Evolutionary conservation across 768 basidiomycete species (phyloP).

Genomic region (Panellus pusillus): DNA sequence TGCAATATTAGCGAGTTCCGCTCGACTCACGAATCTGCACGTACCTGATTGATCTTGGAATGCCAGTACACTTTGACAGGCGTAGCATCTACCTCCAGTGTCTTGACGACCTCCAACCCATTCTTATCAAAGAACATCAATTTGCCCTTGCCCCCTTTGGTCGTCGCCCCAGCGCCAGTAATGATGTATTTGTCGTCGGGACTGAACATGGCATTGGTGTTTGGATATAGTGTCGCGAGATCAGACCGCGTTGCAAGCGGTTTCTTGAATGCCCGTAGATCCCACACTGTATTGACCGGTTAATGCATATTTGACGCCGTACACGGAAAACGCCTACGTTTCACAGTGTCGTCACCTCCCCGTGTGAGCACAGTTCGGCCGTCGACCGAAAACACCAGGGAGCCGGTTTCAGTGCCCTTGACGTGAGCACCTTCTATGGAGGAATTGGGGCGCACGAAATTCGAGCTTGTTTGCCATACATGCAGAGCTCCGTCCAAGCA

Average conservation of each 20-base stretch:
- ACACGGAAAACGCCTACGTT: slow-evolving; percentile 61
- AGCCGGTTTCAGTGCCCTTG: slow-evolving; percentile 85
- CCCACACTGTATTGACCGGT: slow-evolving; percentile 72
- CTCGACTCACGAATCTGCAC: slow-evolving; percentile 27
- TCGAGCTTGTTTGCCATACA: slow-evolving; percentile 89
- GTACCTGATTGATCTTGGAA: slow-evolving; percentile 94
- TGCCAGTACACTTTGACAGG: slow-evolving; percentile 96
- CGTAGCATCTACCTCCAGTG: slow-evolving; percentile 67
- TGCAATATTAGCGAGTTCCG: slow-evolving; percentile 1
- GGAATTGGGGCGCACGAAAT: slow-evolving; percentile 90
- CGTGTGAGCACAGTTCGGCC: slow-evolving; percentile 82
- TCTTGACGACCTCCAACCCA: slow-evolving; percentile 66
- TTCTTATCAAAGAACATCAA: slow-evolving; percentile 75
- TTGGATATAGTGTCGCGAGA: slow-evolving; percentile 79
- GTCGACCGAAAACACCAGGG: slow-evolving; percentile 86
- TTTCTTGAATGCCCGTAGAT: slow-evolving; percentile 86
- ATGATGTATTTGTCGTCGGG: slow-evolving; percentile 90
- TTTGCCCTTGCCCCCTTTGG: slow-evolving; percentile 68
- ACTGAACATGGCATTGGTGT: slow-evolving; percentile 93
- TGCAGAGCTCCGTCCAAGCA: slow-evolving; percentile 92
- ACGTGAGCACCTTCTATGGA: slow-evolving; percentile 84
- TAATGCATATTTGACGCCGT: neutral
- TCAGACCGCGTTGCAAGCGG: slow-evolving; percentile 69
- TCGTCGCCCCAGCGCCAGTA: slow-evolving; percentile 73
- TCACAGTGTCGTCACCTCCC: slow-evolving; percentile 94